Evolutionary conservation across 163 green algal species (phyloP).

Genomic region (Scenedesmus sp.): DNA sequence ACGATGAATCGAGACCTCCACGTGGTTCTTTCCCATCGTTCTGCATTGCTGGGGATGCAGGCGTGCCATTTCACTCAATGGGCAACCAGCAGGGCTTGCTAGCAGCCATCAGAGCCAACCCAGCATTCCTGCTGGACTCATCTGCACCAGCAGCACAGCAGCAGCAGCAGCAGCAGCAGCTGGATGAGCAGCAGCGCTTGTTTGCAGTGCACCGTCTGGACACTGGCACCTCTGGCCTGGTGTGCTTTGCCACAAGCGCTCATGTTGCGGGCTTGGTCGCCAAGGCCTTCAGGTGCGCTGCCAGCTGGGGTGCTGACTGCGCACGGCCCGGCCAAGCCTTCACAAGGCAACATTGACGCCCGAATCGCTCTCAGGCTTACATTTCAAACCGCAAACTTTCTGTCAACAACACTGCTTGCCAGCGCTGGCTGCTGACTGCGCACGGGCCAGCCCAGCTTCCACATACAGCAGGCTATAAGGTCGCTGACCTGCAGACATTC

Average conservation of each 20-base stretch:
- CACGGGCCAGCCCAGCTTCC: too few relatives aligned
- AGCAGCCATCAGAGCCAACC: background rate
- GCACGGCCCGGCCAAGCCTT: background rate
- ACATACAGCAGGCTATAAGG: too few relatives aligned
- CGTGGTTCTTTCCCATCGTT: background rate
- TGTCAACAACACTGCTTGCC: too few relatives aligned
- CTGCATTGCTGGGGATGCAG: background rate
- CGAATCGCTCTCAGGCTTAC: too few relatives aligned
- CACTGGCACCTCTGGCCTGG: constrained; percentile 24
- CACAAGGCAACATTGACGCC: too few relatives aligned
- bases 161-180: background rate
- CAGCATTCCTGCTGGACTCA: background rate
- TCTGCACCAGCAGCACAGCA: background rate
- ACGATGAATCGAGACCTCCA: too few relatives aligned
- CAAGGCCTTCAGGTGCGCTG: constrained; percentile 22
- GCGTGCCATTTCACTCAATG: constrained; percentile 32
- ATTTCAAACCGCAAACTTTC: too few relatives aligned
- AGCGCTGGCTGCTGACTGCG: background rate
- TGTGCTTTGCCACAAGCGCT: constrained; percentile 32
- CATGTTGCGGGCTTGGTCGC: constrained; percentile 18
- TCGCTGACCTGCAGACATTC: too few relatives aligned
- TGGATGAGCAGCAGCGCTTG: constrained; percentile 1
- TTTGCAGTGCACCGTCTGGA: constrained; percentile 37
- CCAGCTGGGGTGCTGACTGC: background rate
- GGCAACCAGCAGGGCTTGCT: background rate